Conservation (phyloP, 495 filamentous ascomycete species). For the Neurospora terricola region DNA sequence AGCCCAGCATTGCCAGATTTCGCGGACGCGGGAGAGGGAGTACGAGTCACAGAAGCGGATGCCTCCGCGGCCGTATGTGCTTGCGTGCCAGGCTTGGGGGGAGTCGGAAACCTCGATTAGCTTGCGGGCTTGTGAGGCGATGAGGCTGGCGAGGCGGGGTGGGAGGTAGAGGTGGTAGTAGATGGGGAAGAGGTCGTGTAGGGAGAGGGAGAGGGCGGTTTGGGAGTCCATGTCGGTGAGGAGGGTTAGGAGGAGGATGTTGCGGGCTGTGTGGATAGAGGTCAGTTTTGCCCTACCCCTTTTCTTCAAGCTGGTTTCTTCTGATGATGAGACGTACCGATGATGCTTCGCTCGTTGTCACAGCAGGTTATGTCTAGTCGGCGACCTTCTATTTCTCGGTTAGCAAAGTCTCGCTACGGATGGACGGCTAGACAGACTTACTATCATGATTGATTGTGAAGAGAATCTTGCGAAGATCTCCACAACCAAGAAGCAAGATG, state of each 20-base stretch:
- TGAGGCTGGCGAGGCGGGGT: slow-evolving; percentile 1
- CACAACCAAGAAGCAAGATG: slow-evolving; percentile 25
- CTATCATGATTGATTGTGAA: slow-evolving; percentile 19
- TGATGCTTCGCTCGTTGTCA: slow-evolving; percentile 15
- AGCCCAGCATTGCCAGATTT: slow-evolving; percentile 15
- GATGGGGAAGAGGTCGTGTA: slow-evolving; percentile 11
- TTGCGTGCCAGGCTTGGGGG: slow-evolving; percentile 13
- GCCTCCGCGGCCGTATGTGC: slow-evolving; percentile 11
- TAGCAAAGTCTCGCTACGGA: background rate
- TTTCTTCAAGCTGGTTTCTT: too few relatives aligned
- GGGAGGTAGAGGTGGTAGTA: slow-evolving; percentile 19
- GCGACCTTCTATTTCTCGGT: slow-evolving; percentile 1
- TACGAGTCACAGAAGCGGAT: slow-evolving; percentile 18
- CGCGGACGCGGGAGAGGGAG: slow-evolving; percentile 11
- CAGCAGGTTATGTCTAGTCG: slow-evolving; percentile 23
- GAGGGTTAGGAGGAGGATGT: slow-evolving; percentile 19
- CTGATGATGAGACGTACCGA: too few relatives aligned
- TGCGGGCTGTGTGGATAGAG: slow-evolving; percentile 12
- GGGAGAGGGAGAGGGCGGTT: background rate
- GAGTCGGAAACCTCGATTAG: slow-evolving; percentile 8
- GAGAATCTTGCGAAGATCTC: slow-evolving; percentile 22
- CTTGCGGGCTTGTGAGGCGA: slow-evolving; percentile 15
- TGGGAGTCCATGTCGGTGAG: slow-evolving; percentile 11
- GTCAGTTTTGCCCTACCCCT: background rate
- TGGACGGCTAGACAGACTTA: background rate